Conservation (phyloP, 2,329 filamentous ascomycete genomes). For the Cladosporium colombiae region DNA sequence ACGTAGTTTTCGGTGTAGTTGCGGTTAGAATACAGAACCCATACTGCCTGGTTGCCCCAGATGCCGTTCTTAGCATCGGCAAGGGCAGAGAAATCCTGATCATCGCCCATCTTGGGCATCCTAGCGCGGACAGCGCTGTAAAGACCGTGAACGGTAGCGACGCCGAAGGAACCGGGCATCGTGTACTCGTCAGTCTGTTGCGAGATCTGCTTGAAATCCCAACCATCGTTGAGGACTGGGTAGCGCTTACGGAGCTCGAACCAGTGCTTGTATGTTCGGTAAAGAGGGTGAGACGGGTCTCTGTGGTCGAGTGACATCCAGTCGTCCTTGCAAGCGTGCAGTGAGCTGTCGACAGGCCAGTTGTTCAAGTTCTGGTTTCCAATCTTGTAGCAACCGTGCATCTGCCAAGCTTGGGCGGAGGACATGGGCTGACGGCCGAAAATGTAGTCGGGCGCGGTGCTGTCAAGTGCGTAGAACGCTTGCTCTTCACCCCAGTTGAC, state of each 20-base stretch:
- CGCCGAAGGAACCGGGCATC: conserved; percentile 55
- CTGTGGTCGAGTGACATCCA: conserved; percentile 61
- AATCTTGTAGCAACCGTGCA: conserved; percentile 64
- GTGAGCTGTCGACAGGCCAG: conserved; percentile 58
- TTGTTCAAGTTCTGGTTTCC: conserved; percentile 58
- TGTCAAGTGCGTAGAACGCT: conserved; percentile 64
- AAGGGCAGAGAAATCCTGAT: conserved; percentile 55
- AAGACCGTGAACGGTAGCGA: conserved; percentile 59
- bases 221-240: conserved; percentile 62
- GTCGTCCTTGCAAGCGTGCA: conserved; percentile 59
- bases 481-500: conserved; percentile 68
- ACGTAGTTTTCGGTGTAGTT: conserved; percentile 54
- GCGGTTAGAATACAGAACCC: conserved; percentile 55
- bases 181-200: conserved; percentile 56
- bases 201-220: conserved; percentile 56
- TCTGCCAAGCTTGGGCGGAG: conserved; percentile 62
- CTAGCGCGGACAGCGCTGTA: conserved; percentile 57
- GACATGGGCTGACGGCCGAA: conserved; percentile 66
- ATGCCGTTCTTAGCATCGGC: conserved; percentile 34
- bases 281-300: conserved; percentile 62
- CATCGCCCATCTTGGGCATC: conserved; percentile 38
- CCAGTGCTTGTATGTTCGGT: conserved; percentile 63
- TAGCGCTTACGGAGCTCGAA: conserved; percentile 60
- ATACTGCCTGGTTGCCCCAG: conserved; percentile 50
- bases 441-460: conserved; percentile 64